Base-by-base conservation (phyloP, 805 yeast genomes). In the Cyberlindnera mycetangii region DNA sequence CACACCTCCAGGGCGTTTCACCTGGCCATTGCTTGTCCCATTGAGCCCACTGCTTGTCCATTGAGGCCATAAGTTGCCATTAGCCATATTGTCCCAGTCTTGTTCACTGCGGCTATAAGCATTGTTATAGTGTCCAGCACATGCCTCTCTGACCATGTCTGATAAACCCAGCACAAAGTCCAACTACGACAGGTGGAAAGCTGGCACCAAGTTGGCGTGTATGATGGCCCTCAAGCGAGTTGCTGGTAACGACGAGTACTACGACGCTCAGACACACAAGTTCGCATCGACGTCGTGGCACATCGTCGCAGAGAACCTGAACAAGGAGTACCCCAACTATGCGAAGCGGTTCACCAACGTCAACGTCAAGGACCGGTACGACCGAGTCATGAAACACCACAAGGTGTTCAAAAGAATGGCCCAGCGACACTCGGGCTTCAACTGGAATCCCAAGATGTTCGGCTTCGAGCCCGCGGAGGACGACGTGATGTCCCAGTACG, bases 101-200 rank as follows among this genome's bases (percentile, higher is more conserved):
- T n/a, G n/a, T n/a, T n/a, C n/a, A n/a, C n/a, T n/a, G n/a, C n/a
- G n/a, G n/a, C n/a, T n/a, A n/a, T n/a, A n/a, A n/a, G n/a, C n/a
- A n/a, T n/a, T n/a, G n/a, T n/a, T n/a, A n/a, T n/a, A n/a, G n/a
- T 32, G 11, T 7, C 19, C 28, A 32, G 12, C 15, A 22, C 12
- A 11, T 25, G 28, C 28, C 10, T n/a, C 10, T 22, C 10, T n/a
- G 21, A 33, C 17, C 15, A 45, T 45, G 49, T 27, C 39, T 5
- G 49, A 45, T 9, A 45, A 41, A 32, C 12, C 27, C 3, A 19
- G 27, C 7, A 10, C 38, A 21, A 47, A 49, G 32, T 51, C 61
- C 9, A 58, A 57, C 33, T 58, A 57, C 32, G 61, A 57, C 34
- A 36, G 62, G 21, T 58, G 62, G 62, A 58, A 55, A 45, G 59